Conservation (phyloP, 2,329 filamentous ascomycete genomes). For the Capronia coronata region DNA sequence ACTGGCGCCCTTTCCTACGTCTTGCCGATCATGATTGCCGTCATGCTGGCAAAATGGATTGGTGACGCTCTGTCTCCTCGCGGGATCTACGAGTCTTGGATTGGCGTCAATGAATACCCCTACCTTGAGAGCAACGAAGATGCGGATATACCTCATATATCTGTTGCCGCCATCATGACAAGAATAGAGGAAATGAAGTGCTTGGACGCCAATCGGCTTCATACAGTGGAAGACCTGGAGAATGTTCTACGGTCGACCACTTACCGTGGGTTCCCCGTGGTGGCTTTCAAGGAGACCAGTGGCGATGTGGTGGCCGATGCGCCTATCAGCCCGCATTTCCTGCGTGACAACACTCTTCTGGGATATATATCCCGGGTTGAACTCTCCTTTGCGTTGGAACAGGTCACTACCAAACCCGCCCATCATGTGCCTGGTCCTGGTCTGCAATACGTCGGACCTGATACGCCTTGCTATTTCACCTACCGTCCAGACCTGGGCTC, state of each 20-base stretch:
- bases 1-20: conserved; percentile 95
- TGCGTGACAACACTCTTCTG: conserved; percentile 58
- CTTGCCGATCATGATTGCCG: conserved; percentile 95
- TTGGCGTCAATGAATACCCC: conserved; percentile 89
- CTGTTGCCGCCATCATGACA: conserved; percentile 86
- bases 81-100: conserved; percentile 98
- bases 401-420: conserved; percentile 40
- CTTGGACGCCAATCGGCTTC: conserved; percentile 69
- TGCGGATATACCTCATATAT: conserved; percentile 68
- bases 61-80: conserved; percentile 88
- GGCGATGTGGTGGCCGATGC: conserved; percentile 3
- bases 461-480: conserved; percentile 65
- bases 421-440: conserved; percentile 36
- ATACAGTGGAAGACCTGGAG: conserved; percentile 72
- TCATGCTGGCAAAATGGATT: conserved; percentile 98
- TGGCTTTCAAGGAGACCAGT: conserved; percentile 36
- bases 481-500: conserved; percentile 78
- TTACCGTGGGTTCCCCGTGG: conserved; percentile 87
- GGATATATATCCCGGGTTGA: conserved; percentile 94
- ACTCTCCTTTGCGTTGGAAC: conserved; percentile 70
- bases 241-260: conserved; percentile 65
- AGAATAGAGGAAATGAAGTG: conserved; percentile 82
- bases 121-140: conserved; percentile 91
- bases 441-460: conserved; percentile 37
- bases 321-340: conserved; percentile 2